phyloP scores from a whole-genome alignment of 2,329 filamentous ascomycete species.

The Hypocreales sp. region DNA sequence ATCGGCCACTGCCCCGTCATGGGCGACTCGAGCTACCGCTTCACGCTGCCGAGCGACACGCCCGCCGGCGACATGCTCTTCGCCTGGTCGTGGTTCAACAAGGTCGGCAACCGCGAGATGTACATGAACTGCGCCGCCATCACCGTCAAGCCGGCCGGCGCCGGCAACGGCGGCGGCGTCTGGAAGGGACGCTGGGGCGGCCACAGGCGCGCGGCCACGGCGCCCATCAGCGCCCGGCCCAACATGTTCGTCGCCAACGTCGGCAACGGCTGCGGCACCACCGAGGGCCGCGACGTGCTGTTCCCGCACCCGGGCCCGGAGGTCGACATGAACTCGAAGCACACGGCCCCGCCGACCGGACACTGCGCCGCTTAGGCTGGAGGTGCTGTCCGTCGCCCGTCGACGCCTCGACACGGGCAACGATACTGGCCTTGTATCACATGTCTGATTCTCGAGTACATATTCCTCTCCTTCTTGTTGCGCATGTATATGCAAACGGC shows the following conservation, averaged over 20 bases:
- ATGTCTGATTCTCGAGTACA: no score
- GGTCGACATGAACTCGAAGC: slow-evolving; percentile 22
- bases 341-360: slow-evolving; percentile 19
- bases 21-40: slow-evolving; percentile 38
- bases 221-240: slow-evolving; percentile 40
- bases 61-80: slow-evolving; percentile 48
- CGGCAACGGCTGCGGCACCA: slow-evolving; percentile 40
- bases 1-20: slow-evolving; percentile 35
- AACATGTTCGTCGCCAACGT: slow-evolving; percentile 60
- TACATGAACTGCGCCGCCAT: slow-evolving; percentile 77
- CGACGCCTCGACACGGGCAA: no score
- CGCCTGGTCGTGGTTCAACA: slow-evolving; percentile 67
- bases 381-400: background rate
- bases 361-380: slow-evolving; percentile 14
- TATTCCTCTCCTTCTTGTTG: no score
- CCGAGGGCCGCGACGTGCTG: slow-evolving; percentile 38
- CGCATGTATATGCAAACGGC: no score
- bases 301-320: slow-evolving; percentile 52
- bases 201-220: background rate
- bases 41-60: slow-evolving; percentile 49
- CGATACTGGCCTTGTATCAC: no score
- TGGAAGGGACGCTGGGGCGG: background rate
- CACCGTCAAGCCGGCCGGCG: slow-evolving; percentile 31
- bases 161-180: slow-evolving; percentile 15
- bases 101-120: slow-evolving; percentile 64